Conservation (phyloP, 352 stramenopile genomes). For the Elongisporangium anandrum region DNA sequence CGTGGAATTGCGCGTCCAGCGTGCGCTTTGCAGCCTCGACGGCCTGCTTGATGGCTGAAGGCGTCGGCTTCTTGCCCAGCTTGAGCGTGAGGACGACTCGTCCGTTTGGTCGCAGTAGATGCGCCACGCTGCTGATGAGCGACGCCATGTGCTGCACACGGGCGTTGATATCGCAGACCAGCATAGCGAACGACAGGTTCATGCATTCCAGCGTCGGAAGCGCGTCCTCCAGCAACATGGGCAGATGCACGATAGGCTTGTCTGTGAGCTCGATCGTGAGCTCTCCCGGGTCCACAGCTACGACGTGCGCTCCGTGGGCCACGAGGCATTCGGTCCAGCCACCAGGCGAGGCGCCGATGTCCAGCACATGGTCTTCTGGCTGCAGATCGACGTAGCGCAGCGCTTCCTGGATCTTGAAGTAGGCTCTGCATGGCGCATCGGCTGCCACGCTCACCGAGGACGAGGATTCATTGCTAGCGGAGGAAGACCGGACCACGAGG, state of each 20-base stretch:
- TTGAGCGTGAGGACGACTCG: slow-evolving; percentile 34
- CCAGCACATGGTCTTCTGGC: slow-evolving; percentile 24
- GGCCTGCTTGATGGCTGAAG: slow-evolving; percentile 11
- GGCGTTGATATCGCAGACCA: slow-evolving; percentile 46
- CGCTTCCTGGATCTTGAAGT: slow-evolving; percentile 53
- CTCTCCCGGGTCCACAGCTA: slow-evolving; percentile 46
- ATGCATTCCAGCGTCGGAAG: slow-evolving; percentile 13
- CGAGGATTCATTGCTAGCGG: not conserved
- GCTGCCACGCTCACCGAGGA: not conserved
- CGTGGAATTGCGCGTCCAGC: slow-evolving; percentile 10
- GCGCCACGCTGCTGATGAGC: slow-evolving; percentile 18
- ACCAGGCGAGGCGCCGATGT: slow-evolving; percentile 48
- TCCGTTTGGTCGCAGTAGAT: slow-evolving; percentile 14
- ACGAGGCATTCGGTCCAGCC: slow-evolving; percentile 54
- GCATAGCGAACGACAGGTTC: slow-evolving; percentile 28
- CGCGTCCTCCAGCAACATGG: slow-evolving; percentile 34
- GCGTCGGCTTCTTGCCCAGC: slow-evolving; percentile 29
- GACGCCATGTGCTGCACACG: slow-evolving; percentile 22
- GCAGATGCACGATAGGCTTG: slow-evolving; percentile 35
- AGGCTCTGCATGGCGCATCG: slow-evolving; percentile 40
- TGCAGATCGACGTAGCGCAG: slow-evolving; percentile 18
- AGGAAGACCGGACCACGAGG: slow-evolving; percentile 5
- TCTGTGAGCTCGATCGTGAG: slow-evolving; percentile 26
- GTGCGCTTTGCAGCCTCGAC: slow-evolving; percentile 6
- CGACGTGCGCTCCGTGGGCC: slow-evolving; percentile 31